phyloP scores from a whole-genome alignment of 257 asterid species.

The Primulina tabacum region DNA sequence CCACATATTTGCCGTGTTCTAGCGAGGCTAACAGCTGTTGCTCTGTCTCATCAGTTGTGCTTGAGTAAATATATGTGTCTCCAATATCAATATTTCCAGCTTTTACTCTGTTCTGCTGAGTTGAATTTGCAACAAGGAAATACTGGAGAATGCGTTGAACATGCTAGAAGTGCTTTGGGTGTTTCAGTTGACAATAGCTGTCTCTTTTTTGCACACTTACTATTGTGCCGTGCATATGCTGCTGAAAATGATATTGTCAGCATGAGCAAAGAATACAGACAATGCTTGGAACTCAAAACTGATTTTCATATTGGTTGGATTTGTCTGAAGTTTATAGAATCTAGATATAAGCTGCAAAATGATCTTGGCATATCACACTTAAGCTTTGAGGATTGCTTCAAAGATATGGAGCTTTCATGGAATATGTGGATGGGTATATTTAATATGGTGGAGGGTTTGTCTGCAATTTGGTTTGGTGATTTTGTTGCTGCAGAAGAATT shows the following conservation, averaged over 20 bases:
- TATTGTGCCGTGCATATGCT: conserved; percentile 81
- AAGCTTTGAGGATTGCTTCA: conserved; percentile 63
- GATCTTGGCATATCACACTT: conserved; percentile 44
- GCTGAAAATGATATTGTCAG: conserved; percentile 43
- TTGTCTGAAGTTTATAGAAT: conserved; percentile 67
- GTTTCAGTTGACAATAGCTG: conserved; percentile 49
- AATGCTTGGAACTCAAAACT: conserved; percentile 76
- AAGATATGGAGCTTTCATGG: conserved; percentile 56
- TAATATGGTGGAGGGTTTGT: conserved; percentile 75
- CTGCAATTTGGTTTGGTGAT: conserved; percentile 61
- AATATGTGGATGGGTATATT: conserved; percentile 66
- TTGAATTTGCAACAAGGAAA: conserved; percentile 71
- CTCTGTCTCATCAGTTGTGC: conserved; percentile 44
- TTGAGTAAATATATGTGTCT: conserved; percentile 27
- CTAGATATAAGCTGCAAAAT: conserved; percentile 54
- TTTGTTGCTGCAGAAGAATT: conserved; percentile 67
- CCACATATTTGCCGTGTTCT: conserved; percentile 50
- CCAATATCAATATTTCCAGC: conserved; percentile 66
- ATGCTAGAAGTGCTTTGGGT: conserved; percentile 52
- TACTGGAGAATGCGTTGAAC: conserved; percentile 50
- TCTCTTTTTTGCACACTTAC: conserved; percentile 82
- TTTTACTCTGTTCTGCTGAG: conserved; percentile 86
- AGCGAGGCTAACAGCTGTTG: conserved; percentile 59
- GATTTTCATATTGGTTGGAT: conserved; percentile 82
- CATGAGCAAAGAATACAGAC: conserved; percentile 52